These are phyloP conservation scores for Syncephalastrum racemosum DNA, from an alignment of 371 early-diverging fungal species.

Conservation along the genomic window DNA sequence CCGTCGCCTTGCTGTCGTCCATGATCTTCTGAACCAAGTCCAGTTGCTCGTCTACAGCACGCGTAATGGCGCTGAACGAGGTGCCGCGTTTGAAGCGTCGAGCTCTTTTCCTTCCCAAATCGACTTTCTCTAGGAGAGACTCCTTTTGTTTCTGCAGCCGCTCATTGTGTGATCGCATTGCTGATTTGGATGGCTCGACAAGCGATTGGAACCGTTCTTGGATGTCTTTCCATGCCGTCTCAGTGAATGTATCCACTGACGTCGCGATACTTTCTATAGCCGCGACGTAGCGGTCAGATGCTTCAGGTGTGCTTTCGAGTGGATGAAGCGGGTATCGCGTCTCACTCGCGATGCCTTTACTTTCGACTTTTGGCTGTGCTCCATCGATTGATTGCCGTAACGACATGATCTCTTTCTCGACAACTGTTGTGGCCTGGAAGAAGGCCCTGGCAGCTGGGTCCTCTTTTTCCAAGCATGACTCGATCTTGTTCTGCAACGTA, in stretches of 20 bases:
- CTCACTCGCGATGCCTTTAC: not conserved
- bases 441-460: conserved; percentile 1
- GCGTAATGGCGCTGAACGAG: conserved; percentile 38
- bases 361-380: conserved; percentile 13
- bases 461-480: conserved; percentile 6
- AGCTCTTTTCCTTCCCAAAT: not conserved
- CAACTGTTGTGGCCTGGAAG: conserved; percentile 1
- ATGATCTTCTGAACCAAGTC: conserved; percentile 42
- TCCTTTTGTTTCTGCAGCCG: conserved; percentile 11
- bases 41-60: conserved; percentile 36
- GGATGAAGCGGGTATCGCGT: conserved; percentile 25
- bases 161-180: conserved; percentile 8
- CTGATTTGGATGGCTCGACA: conserved; percentile 1
- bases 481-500: not conserved
- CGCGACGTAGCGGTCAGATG: conserved; percentile 20
- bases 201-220: conserved; percentile 3
- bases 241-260: conserved; percentile 6
- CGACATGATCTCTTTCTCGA: conserved; percentile 3
- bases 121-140: not conserved
- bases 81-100: conserved; percentile 19
- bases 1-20: conserved; percentile 28
- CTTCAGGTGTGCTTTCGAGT: conserved; percentile 32
- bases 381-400: conserved; percentile 7
- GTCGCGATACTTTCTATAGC: conserved; percentile 7
- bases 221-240: conserved; percentile 12